Evolutionary conservation across 1,284 basidiomycete genomes (phyloP).

Genomic region (Thelephora terrestris): DNA sequence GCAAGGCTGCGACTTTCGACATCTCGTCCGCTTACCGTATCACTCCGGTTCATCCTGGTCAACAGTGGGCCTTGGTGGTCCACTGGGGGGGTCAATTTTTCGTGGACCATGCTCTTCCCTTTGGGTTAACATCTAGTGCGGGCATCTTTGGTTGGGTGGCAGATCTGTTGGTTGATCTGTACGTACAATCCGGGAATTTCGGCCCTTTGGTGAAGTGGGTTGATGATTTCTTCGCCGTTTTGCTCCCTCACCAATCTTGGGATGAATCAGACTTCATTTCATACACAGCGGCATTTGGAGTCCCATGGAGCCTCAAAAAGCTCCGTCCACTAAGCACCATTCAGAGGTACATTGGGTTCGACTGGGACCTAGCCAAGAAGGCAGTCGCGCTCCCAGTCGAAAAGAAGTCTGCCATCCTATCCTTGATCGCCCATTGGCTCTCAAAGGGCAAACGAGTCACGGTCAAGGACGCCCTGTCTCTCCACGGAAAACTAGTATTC

Average conservation of each 20-base stretch:
- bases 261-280: conserved; percentile 22
- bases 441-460: conserved; percentile 7
- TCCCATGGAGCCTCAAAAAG: conserved; percentile 27
- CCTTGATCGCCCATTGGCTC: conserved; percentile 15
- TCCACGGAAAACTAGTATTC: conserved; percentile 30
- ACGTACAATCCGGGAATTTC: conserved; percentile 21
- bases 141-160: conserved; percentile 29
- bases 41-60: conserved; percentile 23
- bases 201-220: conserved; percentile 28
- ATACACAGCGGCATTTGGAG: conserved; percentile 17
- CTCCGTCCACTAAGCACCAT: conserved; percentile 11
- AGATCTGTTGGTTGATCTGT: conserved; percentile 27
- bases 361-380: conserved; percentile 21
- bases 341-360: conserved; percentile 28
- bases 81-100: conserved; percentile 21
- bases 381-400: conserved; percentile 21
- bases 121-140: conserved; percentile 25
- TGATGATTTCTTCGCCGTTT: conserved; percentile 29
- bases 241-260: conserved; percentile 16
- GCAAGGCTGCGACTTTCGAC: conserved; percentile 26
- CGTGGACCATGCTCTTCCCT: conserved; percentile 23
- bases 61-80: conserved; percentile 23
- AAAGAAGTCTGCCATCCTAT: conserved; percentile 13
- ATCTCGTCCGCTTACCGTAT: conserved; percentile 27
- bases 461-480: conserved; percentile 16